Evolutionary conservation across 1,139 yeast species (phyloP), one percentile per base, ranked within the genome.

Genomic region (Tardiomyces digboiensis): DNA sequence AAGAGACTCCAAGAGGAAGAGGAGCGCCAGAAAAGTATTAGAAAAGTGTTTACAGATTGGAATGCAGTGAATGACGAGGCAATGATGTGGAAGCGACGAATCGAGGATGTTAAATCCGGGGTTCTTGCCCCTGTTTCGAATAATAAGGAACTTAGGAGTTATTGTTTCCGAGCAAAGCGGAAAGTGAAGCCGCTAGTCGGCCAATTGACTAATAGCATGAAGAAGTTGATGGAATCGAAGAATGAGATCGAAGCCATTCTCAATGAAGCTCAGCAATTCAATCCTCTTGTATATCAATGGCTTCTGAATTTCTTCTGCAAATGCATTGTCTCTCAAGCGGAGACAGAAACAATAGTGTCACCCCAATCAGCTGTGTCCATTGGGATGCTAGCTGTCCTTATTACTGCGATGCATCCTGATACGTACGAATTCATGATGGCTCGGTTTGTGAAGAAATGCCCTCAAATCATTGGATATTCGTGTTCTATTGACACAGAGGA

Each of bases 131-230:
- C 61, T 1, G 61, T 61, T 16, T 44, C 51, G n/a, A 48, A 47
- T 2, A 48, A 57, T 40, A 72, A 74, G 22, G 59, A 63, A 53
- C 51, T 66, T 22, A 72, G 70, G 46, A 67, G 66, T 26, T 55
- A 57, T 18, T 59, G 72, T 23, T 62, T 67, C 38, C 64, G 69
- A 13, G 72, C 72, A 44, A 82, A 82, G 58, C 70, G 97, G 44
- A 78, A 81, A 54, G 76, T 91, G 52, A 87, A 87, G 56, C 94
- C 96, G 4, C 83, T 82, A 56, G 78, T 93, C 52, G 97, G 98
- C 12, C 97, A 91, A 64, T 68, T 93, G 47, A 87, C 97, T 1
- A 80, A 80, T 56, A 80, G 89, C 41, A 63, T 60, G 44, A 45
- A 60, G 2, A 96, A 91, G 56, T 68, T 87, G 42, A 59, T 62